phyloP scores from a whole-genome alignment of 768 basidiomycete genomes.

The Mycena albidolilacea region DNA sequence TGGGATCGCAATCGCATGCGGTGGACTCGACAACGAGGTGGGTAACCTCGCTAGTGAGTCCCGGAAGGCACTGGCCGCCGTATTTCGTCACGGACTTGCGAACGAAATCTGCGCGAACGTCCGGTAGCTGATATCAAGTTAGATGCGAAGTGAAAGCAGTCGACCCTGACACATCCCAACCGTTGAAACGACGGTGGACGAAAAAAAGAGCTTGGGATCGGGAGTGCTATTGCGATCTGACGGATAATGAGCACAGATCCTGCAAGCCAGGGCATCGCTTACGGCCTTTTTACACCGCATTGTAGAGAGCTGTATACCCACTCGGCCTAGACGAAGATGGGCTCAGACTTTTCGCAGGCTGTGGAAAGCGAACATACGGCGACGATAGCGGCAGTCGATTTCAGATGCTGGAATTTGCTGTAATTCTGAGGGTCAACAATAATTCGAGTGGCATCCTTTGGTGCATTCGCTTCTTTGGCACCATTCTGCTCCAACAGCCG shows the following conservation, averaged over 20 bases:
- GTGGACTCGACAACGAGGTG: too few relatives aligned
- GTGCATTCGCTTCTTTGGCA: not conserved
- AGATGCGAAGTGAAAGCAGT: too few relatives aligned
- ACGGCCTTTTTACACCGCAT: slow-evolving; percentile 1
- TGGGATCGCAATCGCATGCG: too few relatives aligned
- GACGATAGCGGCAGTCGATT: not conserved
- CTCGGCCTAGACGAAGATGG: not conserved
- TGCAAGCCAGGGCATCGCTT: not conserved
- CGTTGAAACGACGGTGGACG: too few relatives aligned
- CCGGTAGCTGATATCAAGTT: too few relatives aligned
- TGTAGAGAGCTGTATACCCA: slow-evolving; percentile 14
- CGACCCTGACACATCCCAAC: too few relatives aligned
- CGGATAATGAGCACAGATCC: not conserved
- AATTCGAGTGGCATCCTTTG: not conserved
- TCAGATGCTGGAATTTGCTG: not conserved
- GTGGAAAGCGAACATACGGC: not conserved
- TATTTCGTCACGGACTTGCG: not conserved
- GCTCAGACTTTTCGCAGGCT: too few relatives aligned
- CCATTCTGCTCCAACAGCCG: not conserved
- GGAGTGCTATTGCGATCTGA: not conserved
- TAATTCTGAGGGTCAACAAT: not conserved
- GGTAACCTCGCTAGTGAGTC: not conserved
- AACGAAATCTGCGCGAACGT: not conserved
- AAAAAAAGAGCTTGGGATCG: not conserved
- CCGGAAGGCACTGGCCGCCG: not conserved